Conservation (phyloP, 164 flowering plant genomes). For the Saururus chinensis region DNA sequence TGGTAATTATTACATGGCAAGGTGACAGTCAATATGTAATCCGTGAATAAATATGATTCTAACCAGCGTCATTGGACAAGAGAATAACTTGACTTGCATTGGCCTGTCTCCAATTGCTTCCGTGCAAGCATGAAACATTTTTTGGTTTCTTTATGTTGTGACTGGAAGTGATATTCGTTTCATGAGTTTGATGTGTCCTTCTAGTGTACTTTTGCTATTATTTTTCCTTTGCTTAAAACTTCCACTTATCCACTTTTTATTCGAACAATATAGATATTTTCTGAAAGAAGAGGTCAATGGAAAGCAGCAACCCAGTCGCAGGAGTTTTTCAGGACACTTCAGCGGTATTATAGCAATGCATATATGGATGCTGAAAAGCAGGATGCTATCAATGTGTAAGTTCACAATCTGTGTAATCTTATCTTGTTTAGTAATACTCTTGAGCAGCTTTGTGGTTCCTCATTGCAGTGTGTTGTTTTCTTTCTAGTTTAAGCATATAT, state of each 20-base stretch:
- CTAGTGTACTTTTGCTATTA: background rate
- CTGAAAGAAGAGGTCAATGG: conserved; percentile 89
- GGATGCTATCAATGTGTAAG: conserved; percentile 91
- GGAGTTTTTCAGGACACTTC: conserved; percentile 78
- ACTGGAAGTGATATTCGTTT: no score
- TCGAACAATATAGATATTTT: conserved; percentile 56
- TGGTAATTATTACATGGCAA: no score
- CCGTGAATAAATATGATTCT: no score
- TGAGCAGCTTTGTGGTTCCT: background rate
- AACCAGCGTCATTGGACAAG: no score
- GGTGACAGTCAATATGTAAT: no score
- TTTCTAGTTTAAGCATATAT: no score
- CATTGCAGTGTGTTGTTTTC: background rate
- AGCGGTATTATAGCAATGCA: conserved; percentile 78
- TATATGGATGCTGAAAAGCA: conserved; percentile 95
- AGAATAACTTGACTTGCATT: no score
- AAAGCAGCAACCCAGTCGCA: conserved; percentile 83
- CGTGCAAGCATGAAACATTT: no score
- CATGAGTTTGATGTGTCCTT: no score
- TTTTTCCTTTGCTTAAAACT: background rate
- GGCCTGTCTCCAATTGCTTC: no score
- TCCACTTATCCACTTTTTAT: background rate
- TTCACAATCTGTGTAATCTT: background rate
- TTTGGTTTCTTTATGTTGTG: no score
- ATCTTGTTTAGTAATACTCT: background rate